Evolutionary conservation across 2,329 filamentous ascomycete species (phyloP).

Genomic region (Stemphylium beticola): DNA sequence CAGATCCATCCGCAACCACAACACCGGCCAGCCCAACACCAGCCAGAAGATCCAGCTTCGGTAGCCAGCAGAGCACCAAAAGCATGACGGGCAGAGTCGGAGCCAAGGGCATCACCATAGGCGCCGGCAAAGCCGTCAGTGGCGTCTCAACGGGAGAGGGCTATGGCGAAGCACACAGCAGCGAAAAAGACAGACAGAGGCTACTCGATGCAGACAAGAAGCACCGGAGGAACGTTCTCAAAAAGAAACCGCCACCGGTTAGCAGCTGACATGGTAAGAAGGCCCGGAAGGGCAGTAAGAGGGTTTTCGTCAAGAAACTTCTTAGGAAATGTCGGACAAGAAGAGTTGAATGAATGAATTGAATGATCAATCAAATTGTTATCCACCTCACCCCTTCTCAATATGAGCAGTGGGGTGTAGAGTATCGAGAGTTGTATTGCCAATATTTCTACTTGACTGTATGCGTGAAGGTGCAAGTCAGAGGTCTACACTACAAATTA

Average conservation of each 20-base stretch:
- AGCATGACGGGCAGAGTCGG: conserved; percentile 34
- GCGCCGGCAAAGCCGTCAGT: conserved; percentile 41
- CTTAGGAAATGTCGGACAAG: not conserved
- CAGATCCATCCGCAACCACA: conserved; percentile 31
- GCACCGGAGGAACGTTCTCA: conserved; percentile 9
- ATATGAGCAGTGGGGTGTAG: too few species aligned
- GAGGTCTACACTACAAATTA: too few species aligned
- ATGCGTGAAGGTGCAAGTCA: too few species aligned
- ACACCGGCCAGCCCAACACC: conserved; percentile 21
- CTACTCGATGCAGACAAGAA: conserved; percentile 7
- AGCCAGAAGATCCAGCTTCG: conserved; percentile 27
- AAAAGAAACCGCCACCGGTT: conserved; percentile 7
- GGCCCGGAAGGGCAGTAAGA: not conserved
- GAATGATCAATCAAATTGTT: too few species aligned
- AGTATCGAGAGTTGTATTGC: too few species aligned
- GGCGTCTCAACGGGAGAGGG: conserved; percentile 36
- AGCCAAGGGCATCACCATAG: conserved; percentile 43
- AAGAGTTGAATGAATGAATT: not conserved
- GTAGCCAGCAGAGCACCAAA: conserved; percentile 36
- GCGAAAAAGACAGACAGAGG: conserved; percentile 4
- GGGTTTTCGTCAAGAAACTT: not conserved
- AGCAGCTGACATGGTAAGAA: conserved; percentile 1
- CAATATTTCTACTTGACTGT: too few species aligned
- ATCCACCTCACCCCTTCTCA: too few species aligned
- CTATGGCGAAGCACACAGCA: conserved; percentile 1